Conservation (phyloP, 129 eudicot genomes). For the Lactuca sativa region DNA sequence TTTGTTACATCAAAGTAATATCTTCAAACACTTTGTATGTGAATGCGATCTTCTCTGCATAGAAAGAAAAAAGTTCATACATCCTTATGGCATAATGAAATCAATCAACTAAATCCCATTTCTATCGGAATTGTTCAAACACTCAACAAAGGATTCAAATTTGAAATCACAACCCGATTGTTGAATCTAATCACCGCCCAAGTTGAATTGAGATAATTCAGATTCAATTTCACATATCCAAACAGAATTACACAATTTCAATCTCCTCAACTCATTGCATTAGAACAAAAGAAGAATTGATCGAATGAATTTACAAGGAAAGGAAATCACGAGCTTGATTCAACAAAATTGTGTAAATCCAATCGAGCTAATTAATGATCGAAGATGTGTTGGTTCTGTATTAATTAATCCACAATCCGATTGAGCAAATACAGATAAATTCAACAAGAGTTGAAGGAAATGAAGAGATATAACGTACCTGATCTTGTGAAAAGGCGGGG, state of each 20-base stretch:
- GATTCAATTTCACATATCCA: conserved; percentile 28
- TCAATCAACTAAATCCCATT: conserved; percentile 23
- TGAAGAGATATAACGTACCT: conserved; percentile 43
- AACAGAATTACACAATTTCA: conserved; percentile 12
- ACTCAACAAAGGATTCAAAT: conserved; percentile 24
- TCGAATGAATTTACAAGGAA: conserved; percentile 17
- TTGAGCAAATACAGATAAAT: conserved; percentile 15
- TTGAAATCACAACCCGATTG: conserved; percentile 1
- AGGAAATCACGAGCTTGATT: conserved; percentile 31
- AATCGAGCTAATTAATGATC: conserved; percentile 21
- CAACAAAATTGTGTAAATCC: conserved; percentile 36
- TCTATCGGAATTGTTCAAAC: conserved; percentile 20
- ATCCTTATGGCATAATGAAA: conserved; percentile 24
- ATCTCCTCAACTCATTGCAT: conserved; percentile 6
- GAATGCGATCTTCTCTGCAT: conserved; percentile 23
- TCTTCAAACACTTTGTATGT: conserved; percentile 17
- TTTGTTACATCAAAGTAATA: conserved; percentile 40
- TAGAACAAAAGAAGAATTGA: conserved; percentile 16
- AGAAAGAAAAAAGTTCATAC: conserved; percentile 25
- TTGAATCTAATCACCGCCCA: conserved; percentile 15
- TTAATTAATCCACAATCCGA: conserved; percentile 12
- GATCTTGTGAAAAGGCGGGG: conserved; percentile 41
- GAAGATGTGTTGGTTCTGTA: not conserved
- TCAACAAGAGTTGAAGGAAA: conserved; percentile 33
- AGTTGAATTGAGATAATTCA: conserved; percentile 27